Base-by-base conservation (phyloP, 129 eudicot species). In the Helichrysum umbraculigerum region DNA sequence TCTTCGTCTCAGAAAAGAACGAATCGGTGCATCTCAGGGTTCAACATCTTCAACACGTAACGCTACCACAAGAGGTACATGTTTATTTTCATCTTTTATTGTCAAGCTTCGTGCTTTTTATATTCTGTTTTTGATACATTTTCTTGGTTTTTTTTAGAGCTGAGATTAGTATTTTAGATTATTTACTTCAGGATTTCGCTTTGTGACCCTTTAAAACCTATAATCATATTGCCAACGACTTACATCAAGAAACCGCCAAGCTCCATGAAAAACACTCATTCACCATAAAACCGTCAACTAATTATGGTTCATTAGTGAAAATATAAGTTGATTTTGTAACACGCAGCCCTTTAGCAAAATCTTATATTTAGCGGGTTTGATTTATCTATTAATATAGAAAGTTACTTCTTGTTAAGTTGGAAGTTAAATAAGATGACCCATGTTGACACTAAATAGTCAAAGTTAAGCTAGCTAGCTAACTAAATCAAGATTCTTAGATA, bases 1-100 rank as follows among this genome's bases (percentile, higher is more conserved):
- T 86, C 99, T 94, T 9, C 89, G 91, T 39, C 72, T 81, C 15
- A 80, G 96, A 34, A 94, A 94, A 74, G 96, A 91, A 73, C 87
- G 87, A 70, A 79, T 94, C 93, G 87, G 92, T 41, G 84, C 75
- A 4, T 54, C 91, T 22, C 92, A 90, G 35, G 75, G 66, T 68
- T 85, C 98, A 1, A 20, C 17, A 85, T 72, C 73, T 11, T 47
- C 54, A 47, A 42, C 39, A 72, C 81, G 34, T 28, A 64, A 69
- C 62, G 62, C 83, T 2, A 73, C 66, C 17, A 41, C 84, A 35
- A 89, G 92, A 88, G 92, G 98, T 87, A 79, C 50, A 47, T 47
- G 6, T 4, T 47, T 47, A 14, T 41, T 57, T 60, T 56, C 16
- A 2, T 52, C 30, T 64, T 79, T 12, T 12, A 25, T 62, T 6